These are phyloP conservation scores for Glebionis coronaria DNA, from an alignment of 129 eudicot species.

Conservation along the genomic window DNA sequence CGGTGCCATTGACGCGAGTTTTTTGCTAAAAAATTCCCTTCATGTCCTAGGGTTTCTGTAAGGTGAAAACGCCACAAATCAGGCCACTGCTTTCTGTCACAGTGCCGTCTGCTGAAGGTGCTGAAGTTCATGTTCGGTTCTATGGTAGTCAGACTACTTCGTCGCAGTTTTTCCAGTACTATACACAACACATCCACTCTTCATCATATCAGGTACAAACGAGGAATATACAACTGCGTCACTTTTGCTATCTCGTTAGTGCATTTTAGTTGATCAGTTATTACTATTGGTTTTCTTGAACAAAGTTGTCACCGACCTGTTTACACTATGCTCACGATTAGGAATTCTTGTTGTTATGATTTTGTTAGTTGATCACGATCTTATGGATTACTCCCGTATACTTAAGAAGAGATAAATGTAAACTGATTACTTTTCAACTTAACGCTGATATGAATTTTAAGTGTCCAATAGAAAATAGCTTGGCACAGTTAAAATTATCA, in stretches of 20 bases:
- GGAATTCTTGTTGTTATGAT: not conserved
- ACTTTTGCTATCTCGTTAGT: conserved; percentile 3
- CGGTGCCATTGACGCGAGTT: no score
- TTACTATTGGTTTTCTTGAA: not conserved
- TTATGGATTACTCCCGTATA: not conserved
- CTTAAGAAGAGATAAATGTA: not conserved
- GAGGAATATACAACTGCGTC: not conserved
- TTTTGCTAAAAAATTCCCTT: no score
- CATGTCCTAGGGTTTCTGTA: no score
- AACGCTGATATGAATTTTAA: not conserved
- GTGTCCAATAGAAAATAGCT: not conserved
- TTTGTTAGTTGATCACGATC: not conserved
- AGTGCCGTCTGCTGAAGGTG: not conserved
- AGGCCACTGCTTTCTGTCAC: not conserved
- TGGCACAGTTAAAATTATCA: not conserved
- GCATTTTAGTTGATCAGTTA: conserved; percentile 16
- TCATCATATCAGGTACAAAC: conserved; percentile 19
- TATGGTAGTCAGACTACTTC: conserved; percentile 20
- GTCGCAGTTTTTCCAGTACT: conserved; percentile 8
- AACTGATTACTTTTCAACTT: conserved; percentile 1
- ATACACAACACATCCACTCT: conserved; percentile 9
- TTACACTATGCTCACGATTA: conserved; percentile 1
- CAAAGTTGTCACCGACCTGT: not conserved
- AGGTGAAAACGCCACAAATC: no score
- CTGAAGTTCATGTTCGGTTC: not conserved